Evolutionary conservation across 2,329 filamentous ascomycete species (phyloP).

Genomic region (Lachnellula willkommii): DNA sequence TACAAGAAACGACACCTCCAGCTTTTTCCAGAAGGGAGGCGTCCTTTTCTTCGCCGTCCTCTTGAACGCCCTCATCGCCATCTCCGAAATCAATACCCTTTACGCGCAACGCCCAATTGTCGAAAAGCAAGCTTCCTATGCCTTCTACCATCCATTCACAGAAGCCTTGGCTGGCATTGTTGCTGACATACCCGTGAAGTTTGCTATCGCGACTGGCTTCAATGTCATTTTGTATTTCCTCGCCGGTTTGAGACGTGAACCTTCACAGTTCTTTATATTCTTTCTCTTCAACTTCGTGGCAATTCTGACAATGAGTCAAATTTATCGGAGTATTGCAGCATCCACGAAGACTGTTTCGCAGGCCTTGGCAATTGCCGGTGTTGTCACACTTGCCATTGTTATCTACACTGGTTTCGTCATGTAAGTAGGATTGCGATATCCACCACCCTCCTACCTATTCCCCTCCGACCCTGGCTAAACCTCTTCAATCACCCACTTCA

Average conservation of each 20-base stretch:
- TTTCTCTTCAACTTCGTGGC: conserved; percentile 33
- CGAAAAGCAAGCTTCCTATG: conserved; percentile 83
- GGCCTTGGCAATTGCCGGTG: conserved; percentile 56
- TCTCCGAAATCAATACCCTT: conserved; percentile 62
- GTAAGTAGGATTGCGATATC: conserved; percentile 60
- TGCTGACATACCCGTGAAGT: conserved; percentile 78
- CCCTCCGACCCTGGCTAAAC: no score
- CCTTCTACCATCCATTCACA: conserved; percentile 83
- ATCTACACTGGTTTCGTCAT: conserved; percentile 39
- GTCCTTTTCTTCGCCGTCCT: conserved; percentile 65
- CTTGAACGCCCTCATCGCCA: conserved; percentile 60
- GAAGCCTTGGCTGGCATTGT: conserved; percentile 85
- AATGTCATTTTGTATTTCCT: conserved; percentile 84
- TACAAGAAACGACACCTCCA: conserved; percentile 45
- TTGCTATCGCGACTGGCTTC: conserved; percentile 67
- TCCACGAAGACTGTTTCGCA: conserved; percentile 65
- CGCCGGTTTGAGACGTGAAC: conserved; percentile 60
- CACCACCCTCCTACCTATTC: no score
- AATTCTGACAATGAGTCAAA: conserved; percentile 61
- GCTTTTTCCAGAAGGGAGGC: conserved; percentile 58
- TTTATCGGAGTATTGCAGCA: conserved; percentile 67
- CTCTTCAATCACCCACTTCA: no score
- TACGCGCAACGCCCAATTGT: conserved; percentile 87
- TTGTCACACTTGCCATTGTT: conserved; percentile 37
- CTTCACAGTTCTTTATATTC: conserved; percentile 83